A percentile compares a stretch with the other conserved stretches of the same genome.
Conservation (phyloP, 257 asterid species). For the Jaltomata sinuosa region DNA sequence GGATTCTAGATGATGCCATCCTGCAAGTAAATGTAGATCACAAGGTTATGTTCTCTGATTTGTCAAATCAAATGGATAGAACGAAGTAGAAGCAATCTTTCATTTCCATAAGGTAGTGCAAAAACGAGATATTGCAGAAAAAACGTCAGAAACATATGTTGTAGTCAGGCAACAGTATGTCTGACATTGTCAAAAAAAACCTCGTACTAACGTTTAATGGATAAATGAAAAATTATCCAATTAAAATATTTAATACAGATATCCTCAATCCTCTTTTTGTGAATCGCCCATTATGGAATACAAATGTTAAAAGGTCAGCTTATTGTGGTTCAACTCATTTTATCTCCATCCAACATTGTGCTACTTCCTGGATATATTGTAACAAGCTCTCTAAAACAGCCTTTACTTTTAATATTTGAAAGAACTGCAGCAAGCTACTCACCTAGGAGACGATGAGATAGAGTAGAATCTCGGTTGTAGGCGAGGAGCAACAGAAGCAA, state of each 20-base stretch:
- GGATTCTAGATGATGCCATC: slow-evolving; percentile 66
- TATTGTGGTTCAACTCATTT: background rate
- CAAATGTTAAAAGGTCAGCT: background rate
- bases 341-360: background rate
- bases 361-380: background rate
- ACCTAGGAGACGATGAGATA: slow-evolving; percentile 94
- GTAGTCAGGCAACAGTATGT: background rate
- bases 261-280: background rate
- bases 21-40: slow-evolving; percentile 27
- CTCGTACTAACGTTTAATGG: background rate
- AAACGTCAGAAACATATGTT: background rate
- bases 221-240: background rate
- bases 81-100: background rate
- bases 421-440: slow-evolving; percentile 5
- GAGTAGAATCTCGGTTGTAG: slow-evolving; percentile 93
- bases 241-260: background rate
- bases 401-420: background rate
- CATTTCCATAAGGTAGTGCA: background rate
- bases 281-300: background rate
- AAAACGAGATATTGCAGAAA: background rate
- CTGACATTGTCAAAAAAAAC: background rate
- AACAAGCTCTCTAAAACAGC: background rate
- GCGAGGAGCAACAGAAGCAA: slow-evolving; percentile 92
- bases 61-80: background rate
- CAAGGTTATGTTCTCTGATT: background rate